These are phyloP conservation scores for Phyllostachys edulis DNA, from an alignment of 176 grass and related monocot genomes.

Conservation along the genomic window DNA sequence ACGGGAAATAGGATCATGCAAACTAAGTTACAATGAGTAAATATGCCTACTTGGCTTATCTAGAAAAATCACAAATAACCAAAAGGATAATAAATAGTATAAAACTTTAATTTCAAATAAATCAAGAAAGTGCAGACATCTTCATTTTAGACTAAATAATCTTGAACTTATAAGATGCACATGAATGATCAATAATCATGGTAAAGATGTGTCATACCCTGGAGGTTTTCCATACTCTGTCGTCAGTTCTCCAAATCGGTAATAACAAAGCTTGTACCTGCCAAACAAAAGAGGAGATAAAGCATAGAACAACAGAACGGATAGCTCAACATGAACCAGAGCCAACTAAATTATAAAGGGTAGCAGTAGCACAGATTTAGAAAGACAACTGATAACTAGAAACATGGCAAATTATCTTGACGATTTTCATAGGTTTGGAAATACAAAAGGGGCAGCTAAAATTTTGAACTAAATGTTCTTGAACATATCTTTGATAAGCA, in stretches of 20 bases:
- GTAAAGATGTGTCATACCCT: slow-evolving; percentile 59
- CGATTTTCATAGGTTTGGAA: background rate
- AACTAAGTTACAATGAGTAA: background rate
- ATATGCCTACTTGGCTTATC: background rate
- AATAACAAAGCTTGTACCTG: slow-evolving; percentile 99
- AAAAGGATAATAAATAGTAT: background rate
- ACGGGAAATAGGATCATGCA: slow-evolving; percentile 2
- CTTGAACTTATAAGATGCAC: slow-evolving; percentile 27
- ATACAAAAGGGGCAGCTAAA: background rate
- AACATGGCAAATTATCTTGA: background rate
- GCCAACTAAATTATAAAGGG: background rate
- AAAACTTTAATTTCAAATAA: background rate
- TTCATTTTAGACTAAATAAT: slow-evolving; percentile 17
- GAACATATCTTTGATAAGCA: background rate
- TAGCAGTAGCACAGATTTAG: background rate
- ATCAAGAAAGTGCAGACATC: background rate
- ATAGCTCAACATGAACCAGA: background rate
- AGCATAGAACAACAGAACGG: background rate
- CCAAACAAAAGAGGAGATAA: slow-evolving; percentile 24
- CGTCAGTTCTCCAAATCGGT: slow-evolving; percentile 91
- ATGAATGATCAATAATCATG: background rate
- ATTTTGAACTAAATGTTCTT: background rate
- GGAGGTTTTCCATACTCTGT: slow-evolving; percentile 93
- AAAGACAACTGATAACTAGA: background rate
- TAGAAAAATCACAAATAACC: background rate